Evolutionary conservation across 345 rosid species (phyloP).

Genomic region (Lumnitzera littorea): DNA sequence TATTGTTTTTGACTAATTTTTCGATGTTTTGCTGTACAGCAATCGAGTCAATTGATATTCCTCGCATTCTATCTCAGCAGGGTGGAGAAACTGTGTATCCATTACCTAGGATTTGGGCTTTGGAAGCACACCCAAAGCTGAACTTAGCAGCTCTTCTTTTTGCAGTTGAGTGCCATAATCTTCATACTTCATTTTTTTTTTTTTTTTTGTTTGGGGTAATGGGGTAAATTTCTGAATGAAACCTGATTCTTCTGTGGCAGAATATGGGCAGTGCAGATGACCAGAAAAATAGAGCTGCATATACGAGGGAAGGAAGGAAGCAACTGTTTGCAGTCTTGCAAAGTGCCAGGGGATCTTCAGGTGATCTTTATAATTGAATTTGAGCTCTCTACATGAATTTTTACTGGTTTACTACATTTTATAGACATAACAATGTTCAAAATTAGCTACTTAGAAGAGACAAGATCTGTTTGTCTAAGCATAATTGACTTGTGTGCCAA

Average conservation of each 20-base stretch:
- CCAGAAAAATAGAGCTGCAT: conserved; percentile 68
- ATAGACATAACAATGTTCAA: too few relatives aligned
- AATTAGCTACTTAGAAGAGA: too few relatives aligned
- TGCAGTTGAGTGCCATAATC: conserved; percentile 55
- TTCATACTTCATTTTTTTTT: conserved; percentile 1
- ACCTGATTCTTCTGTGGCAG: conserved; percentile 36
- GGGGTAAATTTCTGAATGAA: conserved; percentile 2
- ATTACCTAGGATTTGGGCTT: conserved; percentile 66
- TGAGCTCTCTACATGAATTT: background rate
- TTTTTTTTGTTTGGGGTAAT: background rate
- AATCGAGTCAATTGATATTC: conserved; percentile 80
- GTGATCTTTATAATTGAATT: conserved; percentile 21
- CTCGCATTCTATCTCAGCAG: conserved; percentile 84
- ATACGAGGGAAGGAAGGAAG: conserved; percentile 93
- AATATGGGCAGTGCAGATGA: conserved; percentile 50
- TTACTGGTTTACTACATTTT: background rate
- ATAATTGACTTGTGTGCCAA: too few relatives aligned
- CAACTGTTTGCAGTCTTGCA: conserved; percentile 96
- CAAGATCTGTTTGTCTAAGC: too few relatives aligned
- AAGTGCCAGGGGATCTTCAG: conserved; percentile 98
- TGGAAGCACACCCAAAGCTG: conserved; percentile 91
- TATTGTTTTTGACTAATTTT: conserved; percentile 1
- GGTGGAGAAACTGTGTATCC: conserved; percentile 98
- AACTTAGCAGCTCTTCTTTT: conserved; percentile 81
- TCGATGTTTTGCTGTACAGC: conserved; percentile 38